A percentile compares a stretch with the other conserved stretches of the same genome.
These are phyloP conservation scores for Achlya hypogyna DNA, from an alignment of 352 stramenopile genomes.

Conservation along the genomic window DNA sequence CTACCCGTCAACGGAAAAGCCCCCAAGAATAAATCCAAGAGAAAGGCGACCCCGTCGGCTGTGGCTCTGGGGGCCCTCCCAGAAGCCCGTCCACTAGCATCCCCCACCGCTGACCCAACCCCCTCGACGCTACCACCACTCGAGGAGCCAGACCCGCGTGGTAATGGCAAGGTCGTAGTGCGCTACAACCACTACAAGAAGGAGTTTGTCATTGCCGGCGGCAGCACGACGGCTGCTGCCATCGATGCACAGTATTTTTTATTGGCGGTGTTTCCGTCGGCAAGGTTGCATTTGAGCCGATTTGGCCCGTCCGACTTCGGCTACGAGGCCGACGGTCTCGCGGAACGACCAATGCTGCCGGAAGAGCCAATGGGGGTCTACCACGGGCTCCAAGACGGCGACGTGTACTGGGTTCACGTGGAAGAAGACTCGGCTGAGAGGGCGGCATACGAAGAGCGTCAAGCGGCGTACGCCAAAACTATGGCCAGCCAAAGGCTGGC, in stretches of 20 bases:
- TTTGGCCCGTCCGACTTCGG: conserved; percentile 6
- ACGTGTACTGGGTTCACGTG: not conserved
- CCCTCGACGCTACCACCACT: not conserved
- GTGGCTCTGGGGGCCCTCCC: too few relatives aligned
- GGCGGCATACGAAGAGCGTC: conserved; percentile 7
- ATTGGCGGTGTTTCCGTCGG: not conserved
- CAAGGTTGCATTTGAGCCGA: not conserved
- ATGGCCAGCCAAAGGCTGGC: not conserved
- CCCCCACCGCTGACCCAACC: not conserved
- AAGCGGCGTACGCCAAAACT: not conserved
- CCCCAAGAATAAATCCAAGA: not conserved
- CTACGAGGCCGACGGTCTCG: not conserved
- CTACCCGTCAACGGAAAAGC: too few relatives aligned
- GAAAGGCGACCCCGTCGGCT: too few relatives aligned
- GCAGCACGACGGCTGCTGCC: not conserved
- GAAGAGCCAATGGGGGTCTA: not conserved
- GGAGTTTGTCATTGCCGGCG: not conserved
- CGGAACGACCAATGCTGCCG: not conserved
- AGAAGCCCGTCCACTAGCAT: too few relatives aligned
- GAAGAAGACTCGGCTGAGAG: conserved; percentile 8
- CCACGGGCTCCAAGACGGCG: not conserved
- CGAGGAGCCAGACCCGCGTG: not conserved
- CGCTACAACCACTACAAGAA: conserved; percentile 17
- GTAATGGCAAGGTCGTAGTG: not conserved
- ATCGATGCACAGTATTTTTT: conserved; percentile 15